Evolutionary conservation across 2,329 filamentous ascomycete genomes (phyloP).

Genomic region (Thielaviopsis ethacetica): DNA sequence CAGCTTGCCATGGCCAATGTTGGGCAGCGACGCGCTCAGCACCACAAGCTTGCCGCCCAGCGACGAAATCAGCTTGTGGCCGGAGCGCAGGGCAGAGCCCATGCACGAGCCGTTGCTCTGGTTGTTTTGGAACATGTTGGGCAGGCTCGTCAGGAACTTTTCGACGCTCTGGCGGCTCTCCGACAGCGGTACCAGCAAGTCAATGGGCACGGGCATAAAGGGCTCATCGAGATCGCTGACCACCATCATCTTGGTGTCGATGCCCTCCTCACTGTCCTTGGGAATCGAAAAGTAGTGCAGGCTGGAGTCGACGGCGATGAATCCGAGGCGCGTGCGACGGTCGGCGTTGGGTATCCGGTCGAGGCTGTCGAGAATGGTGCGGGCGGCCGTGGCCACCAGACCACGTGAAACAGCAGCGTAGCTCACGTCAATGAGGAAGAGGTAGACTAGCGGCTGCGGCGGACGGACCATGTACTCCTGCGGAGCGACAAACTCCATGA

Average conservation of each 20-base stretch:
- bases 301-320: conserved; percentile 87
- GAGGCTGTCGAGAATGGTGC: conserved; percentile 87
- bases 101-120: conserved; percentile 83
- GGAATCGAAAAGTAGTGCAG: conserved; percentile 94
- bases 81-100: conserved; percentile 81
- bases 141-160: conserved; percentile 75
- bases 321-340: conserved; percentile 77
- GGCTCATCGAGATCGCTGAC: conserved; percentile 92
- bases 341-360: conserved; percentile 98
- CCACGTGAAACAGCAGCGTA: conserved; percentile 80
- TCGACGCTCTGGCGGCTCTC: conserved; percentile 88
- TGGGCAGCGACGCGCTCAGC: conserved; percentile 76
- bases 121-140: conserved; percentile 92
- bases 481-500: conserved; percentile 92
- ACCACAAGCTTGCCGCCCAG: conserved; percentile 92
- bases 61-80: conserved; percentile 87
- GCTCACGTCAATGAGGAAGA: conserved; percentile 91
- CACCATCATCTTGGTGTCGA: conserved; percentile 79
- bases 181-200: conserved; percentile 74
- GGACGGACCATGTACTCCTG: conserved; percentile 99
- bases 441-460: conserved; percentile 84
- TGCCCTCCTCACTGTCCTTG: conserved; percentile 69
- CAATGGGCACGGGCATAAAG: conserved; percentile 84
- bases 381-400: conserved; percentile 76
- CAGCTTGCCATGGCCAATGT: conserved; percentile 74